A percentile compares a stretch with the other conserved stretches of the same genome.
Evolutionary conservation across 768 basidiomycete genomes (phyloP).

Genomic region (Crepidotus variabilis): DNA sequence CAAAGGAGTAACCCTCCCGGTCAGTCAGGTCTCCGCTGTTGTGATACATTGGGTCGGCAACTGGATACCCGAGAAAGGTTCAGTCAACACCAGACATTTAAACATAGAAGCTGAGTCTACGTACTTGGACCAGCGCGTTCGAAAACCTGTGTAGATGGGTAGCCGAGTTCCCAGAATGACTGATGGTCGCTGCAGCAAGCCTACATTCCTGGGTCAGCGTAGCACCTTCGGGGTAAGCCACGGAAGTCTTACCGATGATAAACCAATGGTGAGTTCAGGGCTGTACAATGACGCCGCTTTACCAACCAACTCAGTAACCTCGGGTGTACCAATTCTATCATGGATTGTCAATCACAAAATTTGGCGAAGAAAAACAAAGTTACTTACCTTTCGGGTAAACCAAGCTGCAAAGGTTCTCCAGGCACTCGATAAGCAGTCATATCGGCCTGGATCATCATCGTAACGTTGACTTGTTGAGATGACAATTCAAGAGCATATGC

Average conservation of each 20-base stretch:
- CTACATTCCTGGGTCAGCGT: constrained; percentile 20
- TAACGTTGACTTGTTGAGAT: constrained; percentile 56
- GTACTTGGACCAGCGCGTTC: constrained; percentile 76
- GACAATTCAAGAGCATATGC: constrained; percentile 74
- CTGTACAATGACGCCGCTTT: constrained; percentile 79
- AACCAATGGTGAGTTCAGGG: constrained; percentile 71
- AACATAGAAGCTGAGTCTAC: constrained; percentile 14
- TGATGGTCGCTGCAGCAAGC: constrained; percentile 94
- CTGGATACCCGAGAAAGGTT: constrained; percentile 27
- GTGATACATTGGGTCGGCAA: constrained; percentile 88
- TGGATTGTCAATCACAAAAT: not conserved
- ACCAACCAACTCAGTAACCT: constrained; percentile 70
- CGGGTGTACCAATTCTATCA: constrained; percentile 71
- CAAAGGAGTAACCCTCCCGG: constrained; percentile 77
- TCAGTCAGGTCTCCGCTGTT: constrained; percentile 84
- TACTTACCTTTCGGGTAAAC: constrained; percentile 66
- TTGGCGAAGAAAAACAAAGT: not conserved
- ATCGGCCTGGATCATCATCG: constrained; percentile 87
- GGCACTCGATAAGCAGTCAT: constrained; percentile 86
- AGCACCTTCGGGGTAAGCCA: too few species aligned
- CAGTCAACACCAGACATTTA: too few species aligned
- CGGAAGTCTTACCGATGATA: constrained; percentile 44
- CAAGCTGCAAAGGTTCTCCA: constrained; percentile 79
- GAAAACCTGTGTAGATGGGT: constrained; percentile 83
- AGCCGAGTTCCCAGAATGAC: constrained; percentile 82